These are phyloP conservation scores for Agrocybe praecox DNA, from an alignment of 768 basidiomycete genomes.

Conservation along the genomic window DNA sequence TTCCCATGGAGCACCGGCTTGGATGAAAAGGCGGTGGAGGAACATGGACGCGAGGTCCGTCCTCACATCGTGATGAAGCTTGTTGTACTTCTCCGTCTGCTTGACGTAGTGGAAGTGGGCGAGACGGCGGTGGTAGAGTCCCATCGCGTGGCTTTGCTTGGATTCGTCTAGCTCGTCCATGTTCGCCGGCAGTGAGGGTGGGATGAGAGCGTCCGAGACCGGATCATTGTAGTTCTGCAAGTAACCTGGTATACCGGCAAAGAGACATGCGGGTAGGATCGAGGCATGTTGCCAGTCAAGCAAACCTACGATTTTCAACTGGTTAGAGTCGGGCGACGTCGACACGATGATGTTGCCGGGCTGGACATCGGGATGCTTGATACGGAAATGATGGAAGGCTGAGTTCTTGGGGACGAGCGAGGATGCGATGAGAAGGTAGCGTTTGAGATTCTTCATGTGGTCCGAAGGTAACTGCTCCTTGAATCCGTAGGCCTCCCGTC, in stretches of 20 bases:
- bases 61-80: constrained; percentile 41
- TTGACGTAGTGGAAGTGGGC: constrained; percentile 53
- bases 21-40: constrained; percentile 42
- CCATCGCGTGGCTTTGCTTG: constrained; percentile 31
- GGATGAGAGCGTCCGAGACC: constrained; percentile 39
- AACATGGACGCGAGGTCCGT: constrained; percentile 38
- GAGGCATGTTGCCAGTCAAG: constrained; percentile 60
- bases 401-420: constrained; percentile 46
- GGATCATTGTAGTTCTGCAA: constrained; percentile 52
- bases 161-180: constrained; percentile 40
- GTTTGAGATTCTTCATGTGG: constrained; percentile 51
- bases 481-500: constrained; percentile 47
- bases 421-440: constrained; percentile 46
- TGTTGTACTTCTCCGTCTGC: constrained; percentile 47
- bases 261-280: constrained; percentile 55
- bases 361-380: constrained; percentile 57
- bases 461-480: constrained; percentile 40
- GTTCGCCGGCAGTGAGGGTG: constrained; percentile 45
- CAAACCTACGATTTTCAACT: constrained; percentile 40
- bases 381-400: constrained; percentile 41
- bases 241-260: constrained; percentile 42
- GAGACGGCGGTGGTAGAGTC: constrained; percentile 47
- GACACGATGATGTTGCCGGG: constrained; percentile 51
- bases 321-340: constrained; percentile 43
- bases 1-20: constrained; percentile 51